Percentiles rank a stretch among this genome's conserved stretches.
Conservation (phyloP, 1,284 basidiomycete species). For the Moesziomyces parantarcticus region DNA sequence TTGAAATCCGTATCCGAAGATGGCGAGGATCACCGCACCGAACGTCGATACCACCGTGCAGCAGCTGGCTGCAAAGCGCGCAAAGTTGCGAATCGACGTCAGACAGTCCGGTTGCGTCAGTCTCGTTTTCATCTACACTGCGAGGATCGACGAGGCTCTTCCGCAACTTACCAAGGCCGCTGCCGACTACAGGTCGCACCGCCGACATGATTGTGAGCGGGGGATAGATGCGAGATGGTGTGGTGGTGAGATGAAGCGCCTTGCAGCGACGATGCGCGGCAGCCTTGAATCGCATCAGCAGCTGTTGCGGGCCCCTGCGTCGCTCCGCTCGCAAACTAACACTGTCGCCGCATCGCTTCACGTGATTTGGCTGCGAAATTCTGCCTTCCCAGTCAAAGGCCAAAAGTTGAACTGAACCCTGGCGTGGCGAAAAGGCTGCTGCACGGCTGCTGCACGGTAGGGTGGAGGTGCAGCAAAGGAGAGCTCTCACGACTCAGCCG, state of each 20-base stretch:
- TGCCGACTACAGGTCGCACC: conserved; percentile 54
- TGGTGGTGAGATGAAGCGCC: conserved; percentile 11
- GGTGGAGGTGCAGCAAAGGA: conserved; percentile 28
- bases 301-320: conserved; percentile 38
- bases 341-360: background rate
- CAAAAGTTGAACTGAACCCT: no score
- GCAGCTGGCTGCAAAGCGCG: conserved; percentile 72
- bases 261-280: conserved; percentile 4
- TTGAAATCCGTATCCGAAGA: conserved; percentile 60
- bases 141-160: background rate
- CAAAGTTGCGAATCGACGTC: no score
- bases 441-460: conserved; percentile 24
- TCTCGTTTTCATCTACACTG: background rate
- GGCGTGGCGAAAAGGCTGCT: conserved; percentile 14
- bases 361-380: conserved; percentile 7
- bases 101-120: no score
- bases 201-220: conserved; percentile 31
- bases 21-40: conserved; percentile 71
- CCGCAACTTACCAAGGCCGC: conserved; percentile 47
- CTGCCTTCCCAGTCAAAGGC: background rate
- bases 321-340: conserved; percentile 10
- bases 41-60: conserved; percentile 72
- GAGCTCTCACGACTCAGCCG: conserved; percentile 25
- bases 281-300: background rate
- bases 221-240: background rate